Conservation (phyloP, 305 asterid species). For the Fraxinus velutina region DNA sequence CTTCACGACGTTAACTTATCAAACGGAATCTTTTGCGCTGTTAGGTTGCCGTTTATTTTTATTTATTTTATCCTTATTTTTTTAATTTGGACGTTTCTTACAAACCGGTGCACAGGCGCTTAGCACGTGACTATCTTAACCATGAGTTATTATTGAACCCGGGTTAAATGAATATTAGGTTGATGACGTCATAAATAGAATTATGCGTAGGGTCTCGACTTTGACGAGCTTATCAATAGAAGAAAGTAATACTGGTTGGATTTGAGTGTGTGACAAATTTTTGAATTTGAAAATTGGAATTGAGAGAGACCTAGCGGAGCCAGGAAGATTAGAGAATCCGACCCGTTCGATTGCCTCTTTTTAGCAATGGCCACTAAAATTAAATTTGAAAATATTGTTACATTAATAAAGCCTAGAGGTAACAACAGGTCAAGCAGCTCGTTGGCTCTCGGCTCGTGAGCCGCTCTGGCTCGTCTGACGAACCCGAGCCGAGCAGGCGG, state of each 20-base stretch:
- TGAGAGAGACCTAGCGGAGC: neutral
- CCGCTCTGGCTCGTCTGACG: no score
- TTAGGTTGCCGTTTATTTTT: conserved; percentile 16
- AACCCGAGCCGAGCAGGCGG: no score
- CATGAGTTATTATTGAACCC: conserved; percentile 8
- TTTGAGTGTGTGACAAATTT: neutral
- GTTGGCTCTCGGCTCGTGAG: no score
- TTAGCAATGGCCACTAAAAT: no score
- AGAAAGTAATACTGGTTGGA: neutral
- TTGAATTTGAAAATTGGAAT: neutral
- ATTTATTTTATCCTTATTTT: conserved; percentile 13
- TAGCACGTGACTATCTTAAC: conserved; percentile 30
- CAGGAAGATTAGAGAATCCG: neutral
- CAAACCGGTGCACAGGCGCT: conserved; percentile 26
- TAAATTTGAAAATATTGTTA: no score
- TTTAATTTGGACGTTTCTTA: conserved; percentile 40
- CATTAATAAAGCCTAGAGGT: no score
- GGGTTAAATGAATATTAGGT: conserved; percentile 17
- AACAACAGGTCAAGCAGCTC: no score
- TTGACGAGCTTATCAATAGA: neutral
- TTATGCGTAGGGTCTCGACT: neutral
- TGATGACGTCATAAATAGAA: neutral
- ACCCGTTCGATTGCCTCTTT: no score
- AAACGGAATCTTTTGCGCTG: conserved; percentile 46
- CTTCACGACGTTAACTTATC: conserved; percentile 30